These are phyloP conservation scores for Panicum virgatum DNA, from an alignment of 202 grass and related monocot genomes.

Conservation along the genomic window DNA sequence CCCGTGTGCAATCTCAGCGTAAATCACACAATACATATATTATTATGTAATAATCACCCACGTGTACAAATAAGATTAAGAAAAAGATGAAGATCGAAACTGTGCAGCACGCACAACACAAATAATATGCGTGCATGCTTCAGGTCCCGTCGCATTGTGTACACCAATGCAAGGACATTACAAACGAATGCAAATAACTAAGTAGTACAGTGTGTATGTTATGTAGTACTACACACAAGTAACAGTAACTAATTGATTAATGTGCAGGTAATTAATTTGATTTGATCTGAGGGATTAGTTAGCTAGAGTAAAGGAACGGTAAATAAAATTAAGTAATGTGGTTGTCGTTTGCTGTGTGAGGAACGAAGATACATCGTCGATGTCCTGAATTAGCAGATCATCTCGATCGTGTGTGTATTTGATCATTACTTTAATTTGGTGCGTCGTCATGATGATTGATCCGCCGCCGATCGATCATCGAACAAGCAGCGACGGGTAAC, in stretches of 20 bases:
- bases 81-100: not conserved
- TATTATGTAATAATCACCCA: not conserved
- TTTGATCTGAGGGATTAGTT: conserved; percentile 24
- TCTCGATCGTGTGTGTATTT: not conserved
- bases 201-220: no score
- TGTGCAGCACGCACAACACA: conserved; percentile 36
- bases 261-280: not conserved
- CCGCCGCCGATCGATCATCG: no score
- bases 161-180: not conserved
- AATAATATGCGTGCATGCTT: conserved; percentile 34
- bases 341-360: not conserved
- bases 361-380: not conserved
- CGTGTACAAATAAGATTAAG: not conserved
- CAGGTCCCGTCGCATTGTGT: not conserved
- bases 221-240: not conserved
- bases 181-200: conserved; percentile 25
- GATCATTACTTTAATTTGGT: not conserved
- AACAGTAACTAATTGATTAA: not conserved
- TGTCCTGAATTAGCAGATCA: not conserved
- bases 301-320: not conserved
- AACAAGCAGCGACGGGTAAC: conserved; percentile 17
- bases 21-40: not conserved
- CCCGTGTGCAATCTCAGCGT: no score
- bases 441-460: not conserved
- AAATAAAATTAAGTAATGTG: no score